These are phyloP conservation scores for Gamsiella multidivaricata DNA, from an alignment of 192 early-diverging fungal genomes.

Conservation along the genomic window DNA sequence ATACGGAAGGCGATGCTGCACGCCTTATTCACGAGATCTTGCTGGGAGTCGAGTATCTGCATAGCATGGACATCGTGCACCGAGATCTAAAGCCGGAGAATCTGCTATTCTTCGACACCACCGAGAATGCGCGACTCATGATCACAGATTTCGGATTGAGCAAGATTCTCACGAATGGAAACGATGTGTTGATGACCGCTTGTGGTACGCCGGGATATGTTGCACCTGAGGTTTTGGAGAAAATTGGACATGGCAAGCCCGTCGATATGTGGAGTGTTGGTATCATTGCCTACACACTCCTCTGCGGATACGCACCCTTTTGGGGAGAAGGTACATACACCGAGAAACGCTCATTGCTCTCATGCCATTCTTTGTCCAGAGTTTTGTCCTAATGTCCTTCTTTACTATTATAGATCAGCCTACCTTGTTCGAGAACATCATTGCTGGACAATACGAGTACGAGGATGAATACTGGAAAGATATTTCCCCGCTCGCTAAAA, in stretches of 20 bases:
- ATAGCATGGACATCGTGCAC: conserved; percentile 88
- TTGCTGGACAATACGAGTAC: conserved; percentile 74
- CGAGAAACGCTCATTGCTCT: conserved; percentile 28
- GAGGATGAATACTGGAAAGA: conserved; percentile 83
- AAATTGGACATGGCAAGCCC: conserved; percentile 89
- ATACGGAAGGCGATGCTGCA: conserved; percentile 85
- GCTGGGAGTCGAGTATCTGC: conserved; percentile 88
- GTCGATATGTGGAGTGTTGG: conserved; percentile 98
- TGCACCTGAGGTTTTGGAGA: conserved; percentile 86
- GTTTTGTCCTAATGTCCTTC: not conserved
- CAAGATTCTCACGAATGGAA: conserved; percentile 74
- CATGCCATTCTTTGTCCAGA: conserved; percentile 42
- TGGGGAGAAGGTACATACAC: conserved; percentile 57
- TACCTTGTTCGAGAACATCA: conserved; percentile 73
- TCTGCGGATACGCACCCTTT: conserved; percentile 85
- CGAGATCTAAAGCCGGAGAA: conserved; percentile 90
- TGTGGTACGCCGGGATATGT: conserved; percentile 94
- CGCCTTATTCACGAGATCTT: conserved; percentile 79
- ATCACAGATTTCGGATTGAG: conserved; percentile 93
- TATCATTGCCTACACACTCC: conserved; percentile 88
- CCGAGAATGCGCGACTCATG: conserved; percentile 73
- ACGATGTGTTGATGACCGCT: conserved; percentile 86
- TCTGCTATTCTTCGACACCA: conserved; percentile 75
- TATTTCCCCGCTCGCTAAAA: conserved; percentile 81
- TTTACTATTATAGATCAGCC: conserved; percentile 57